A percentile compares a stretch with the other conserved stretches of the same genome.
phyloP scores from a whole-genome alignment of 139 green algal species.

The Zygnema cylindricum region DNA sequence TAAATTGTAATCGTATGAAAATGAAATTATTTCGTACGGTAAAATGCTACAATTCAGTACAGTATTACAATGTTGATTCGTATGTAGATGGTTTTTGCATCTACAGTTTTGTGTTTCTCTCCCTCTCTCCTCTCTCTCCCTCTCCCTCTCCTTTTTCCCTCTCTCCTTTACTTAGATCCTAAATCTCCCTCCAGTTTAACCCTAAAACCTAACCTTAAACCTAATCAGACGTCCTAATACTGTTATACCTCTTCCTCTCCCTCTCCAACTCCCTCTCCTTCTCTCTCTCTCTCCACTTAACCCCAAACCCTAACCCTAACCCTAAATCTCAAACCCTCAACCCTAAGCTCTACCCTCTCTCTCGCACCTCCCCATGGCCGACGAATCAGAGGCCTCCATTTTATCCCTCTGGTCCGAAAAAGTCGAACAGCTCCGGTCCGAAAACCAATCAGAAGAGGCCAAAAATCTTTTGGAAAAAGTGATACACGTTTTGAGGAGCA shows the following conservation, averaged over 20 bases:
- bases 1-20: too few relatives aligned
- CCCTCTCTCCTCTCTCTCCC: not conserved
- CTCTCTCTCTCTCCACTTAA: slow-evolving; percentile 42
- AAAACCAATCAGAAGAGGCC: not conserved
- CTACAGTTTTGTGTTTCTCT: not conserved
- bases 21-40: too few relatives aligned
- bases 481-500: too few relatives aligned
- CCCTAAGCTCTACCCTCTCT: slow-evolving; percentile 32
- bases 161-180: not conserved
- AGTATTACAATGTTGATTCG: too few relatives aligned
- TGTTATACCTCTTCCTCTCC: slow-evolving; percentile 10
- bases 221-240: not conserved
- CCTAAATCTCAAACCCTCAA: slow-evolving; percentile 51
- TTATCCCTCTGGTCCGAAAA: not conserved
- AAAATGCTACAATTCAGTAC: too few relatives aligned
- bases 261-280: slow-evolving; percentile 28
- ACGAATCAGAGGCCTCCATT: not conserved
- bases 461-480: not conserved
- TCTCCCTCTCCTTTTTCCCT: not conserved
- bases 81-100: too few relatives aligned
- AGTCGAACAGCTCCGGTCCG: not conserved
- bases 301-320: slow-evolving; percentile 56
- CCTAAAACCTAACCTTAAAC: not conserved
- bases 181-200: not conserved
- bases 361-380: not conserved